Evolutionary conservation across 208 protist genomes (phyloP).

Genomic region (Trypanosoma conorhini): DNA sequence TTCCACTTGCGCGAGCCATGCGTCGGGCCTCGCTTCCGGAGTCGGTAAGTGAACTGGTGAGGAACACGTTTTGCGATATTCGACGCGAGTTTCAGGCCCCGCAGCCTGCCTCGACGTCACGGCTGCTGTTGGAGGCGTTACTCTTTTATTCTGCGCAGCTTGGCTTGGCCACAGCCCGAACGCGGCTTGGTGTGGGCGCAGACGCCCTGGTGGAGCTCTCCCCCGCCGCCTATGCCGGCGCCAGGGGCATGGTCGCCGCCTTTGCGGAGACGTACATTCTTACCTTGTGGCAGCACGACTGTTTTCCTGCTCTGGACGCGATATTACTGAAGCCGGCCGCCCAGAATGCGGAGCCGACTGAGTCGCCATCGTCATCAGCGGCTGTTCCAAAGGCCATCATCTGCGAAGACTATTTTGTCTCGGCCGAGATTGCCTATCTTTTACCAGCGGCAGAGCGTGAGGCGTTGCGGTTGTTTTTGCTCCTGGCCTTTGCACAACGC

Average conservation of each 20-base stretch:
- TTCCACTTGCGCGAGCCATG: constrained; percentile 16
- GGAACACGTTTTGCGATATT: constrained; percentile 11
- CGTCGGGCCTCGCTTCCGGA: constrained; percentile 10
- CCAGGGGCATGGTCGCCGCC: neutral
- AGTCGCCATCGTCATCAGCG: neutral
- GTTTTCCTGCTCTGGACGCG: constrained; percentile 1
- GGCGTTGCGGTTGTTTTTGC: constrained; percentile 25
- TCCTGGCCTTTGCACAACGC: constrained; percentile 17
- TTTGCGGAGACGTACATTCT: constrained; percentile 24
- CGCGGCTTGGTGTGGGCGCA: neutral
- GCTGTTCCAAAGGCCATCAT: neutral
- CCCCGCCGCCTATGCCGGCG: neutral
- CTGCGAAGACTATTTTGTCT: neutral
- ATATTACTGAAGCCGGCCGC: constrained; percentile 17
- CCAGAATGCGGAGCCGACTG: neutral
- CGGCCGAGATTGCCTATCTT: constrained; percentile 17
- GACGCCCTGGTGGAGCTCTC: neutral
- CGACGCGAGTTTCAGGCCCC: constrained; percentile 4
- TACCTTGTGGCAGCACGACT: constrained; percentile 17
- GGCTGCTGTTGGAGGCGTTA: constrained; percentile 8
- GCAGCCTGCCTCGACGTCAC: neutral
- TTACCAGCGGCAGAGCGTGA: constrained; percentile 25
- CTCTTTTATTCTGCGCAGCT: constrained; percentile 16
- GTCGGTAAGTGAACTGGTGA: constrained; percentile 14
- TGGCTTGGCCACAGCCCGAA: neutral